These are phyloP conservation scores for Fistulifera pelliculosa DNA, from an alignment of 108 stramenopile genomes.

Conservation along the genomic window DNA sequence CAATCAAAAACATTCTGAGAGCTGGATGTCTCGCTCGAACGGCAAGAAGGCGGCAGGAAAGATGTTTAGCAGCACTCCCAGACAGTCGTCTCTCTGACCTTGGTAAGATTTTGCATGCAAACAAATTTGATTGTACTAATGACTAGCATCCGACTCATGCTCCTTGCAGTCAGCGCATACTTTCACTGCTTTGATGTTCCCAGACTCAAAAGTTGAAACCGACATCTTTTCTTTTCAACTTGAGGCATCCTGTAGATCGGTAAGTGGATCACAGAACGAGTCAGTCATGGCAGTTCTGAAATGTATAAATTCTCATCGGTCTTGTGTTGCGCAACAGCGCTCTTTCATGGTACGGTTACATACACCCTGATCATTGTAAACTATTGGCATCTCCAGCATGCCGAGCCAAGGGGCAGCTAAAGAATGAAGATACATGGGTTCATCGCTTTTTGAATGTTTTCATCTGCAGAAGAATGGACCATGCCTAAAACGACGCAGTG, in stretches of 20 bases:
- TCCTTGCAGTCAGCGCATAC: conserved; percentile 2
- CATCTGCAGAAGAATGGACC: conserved; percentile 12
- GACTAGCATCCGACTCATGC: no score
- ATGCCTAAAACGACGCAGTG: background rate
- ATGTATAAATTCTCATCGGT: no score
- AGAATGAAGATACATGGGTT: conserved; percentile 12
- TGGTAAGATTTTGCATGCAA: no score
- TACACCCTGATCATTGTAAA: conserved; percentile 24
- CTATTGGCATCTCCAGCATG: conserved; percentile 10
- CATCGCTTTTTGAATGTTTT: conserved; percentile 22
- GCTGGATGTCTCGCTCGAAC: conserved; percentile 11
- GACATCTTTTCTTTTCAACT: conserved; percentile 15
- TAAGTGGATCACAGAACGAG: no score
- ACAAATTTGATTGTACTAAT: no score
- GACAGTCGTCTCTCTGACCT: no score
- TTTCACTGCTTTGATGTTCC: background rate
- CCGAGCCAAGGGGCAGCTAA: background rate
- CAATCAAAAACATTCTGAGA: conserved; percentile 22
- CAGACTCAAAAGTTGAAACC: background rate
- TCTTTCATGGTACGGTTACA: conserved; percentile 24
- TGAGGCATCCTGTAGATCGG: conserved; percentile 25
- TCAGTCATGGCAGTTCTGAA: no score
- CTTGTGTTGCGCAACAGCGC: background rate
- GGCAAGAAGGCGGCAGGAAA: no score
- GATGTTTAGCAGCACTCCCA: no score